Evolutionary conservation across 2,329 filamentous ascomycete species (phyloP).

Genomic region (Claviceps maximensis): DNA sequence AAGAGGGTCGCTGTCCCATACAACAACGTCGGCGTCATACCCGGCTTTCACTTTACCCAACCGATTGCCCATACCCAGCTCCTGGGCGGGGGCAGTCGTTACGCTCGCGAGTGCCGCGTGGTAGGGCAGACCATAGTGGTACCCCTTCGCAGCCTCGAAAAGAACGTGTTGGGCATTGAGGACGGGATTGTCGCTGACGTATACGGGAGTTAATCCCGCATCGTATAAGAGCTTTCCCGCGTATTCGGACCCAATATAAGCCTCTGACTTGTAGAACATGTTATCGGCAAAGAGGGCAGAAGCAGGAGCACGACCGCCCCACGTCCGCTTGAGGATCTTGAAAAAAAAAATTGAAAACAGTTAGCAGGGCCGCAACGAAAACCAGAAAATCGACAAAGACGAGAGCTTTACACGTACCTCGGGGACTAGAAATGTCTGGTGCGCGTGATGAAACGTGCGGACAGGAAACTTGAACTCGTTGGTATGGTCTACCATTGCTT

Average conservation of each 20-base stretch:
- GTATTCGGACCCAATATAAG: conserved; percentile 50
- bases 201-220: conserved; percentile 49
- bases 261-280: conserved; percentile 60
- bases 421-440: conserved; percentile 52
- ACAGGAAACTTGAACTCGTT: conserved; percentile 59
- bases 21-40: conserved; percentile 46
- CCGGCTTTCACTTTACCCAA: conserved; percentile 49
- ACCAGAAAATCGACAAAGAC: neutral
- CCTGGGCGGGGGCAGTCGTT: conserved; percentile 44
- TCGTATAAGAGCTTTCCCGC: conserved; percentile 55
- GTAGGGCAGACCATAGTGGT: conserved; percentile 47
- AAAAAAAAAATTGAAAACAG: neutral
- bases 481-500: conserved; percentile 55
- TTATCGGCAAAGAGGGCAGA: conserved; percentile 57
- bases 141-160: conserved; percentile 48
- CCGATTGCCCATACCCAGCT: conserved; percentile 42
- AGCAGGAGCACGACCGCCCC: conserved; percentile 38
- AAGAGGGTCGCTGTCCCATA: conserved; percentile 51
- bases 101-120: conserved; percentile 45
- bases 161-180: conserved; percentile 57
- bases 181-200: conserved; percentile 59
- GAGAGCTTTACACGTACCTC: conserved; percentile 29
- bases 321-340: conserved; percentile 42
- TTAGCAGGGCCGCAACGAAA: neutral
- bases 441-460: conserved; percentile 56